phyloP scores from a whole-genome alignment of 768 basidiomycete species.

The Obba rivulosa region DNA sequence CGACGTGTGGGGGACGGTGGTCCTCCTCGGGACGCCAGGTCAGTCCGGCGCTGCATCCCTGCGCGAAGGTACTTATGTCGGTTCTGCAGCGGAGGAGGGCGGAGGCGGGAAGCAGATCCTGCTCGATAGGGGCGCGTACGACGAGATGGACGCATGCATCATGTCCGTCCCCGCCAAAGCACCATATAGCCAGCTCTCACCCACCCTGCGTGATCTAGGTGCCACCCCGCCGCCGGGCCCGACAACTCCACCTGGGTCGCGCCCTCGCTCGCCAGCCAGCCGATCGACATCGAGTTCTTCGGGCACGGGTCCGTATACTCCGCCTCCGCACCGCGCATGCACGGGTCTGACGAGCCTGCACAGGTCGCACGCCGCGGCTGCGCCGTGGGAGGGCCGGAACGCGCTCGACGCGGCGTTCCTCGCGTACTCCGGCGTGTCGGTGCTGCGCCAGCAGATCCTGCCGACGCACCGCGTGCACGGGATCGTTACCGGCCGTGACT shows the following conservation, averaged over 20 bases:
- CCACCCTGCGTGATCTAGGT: conserved; percentile 40
- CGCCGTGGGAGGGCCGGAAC: conserved; percentile 85
- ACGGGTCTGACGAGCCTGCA: conserved; percentile 1
- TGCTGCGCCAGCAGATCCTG: conserved; percentile 82
- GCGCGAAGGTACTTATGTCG: too few relatives aligned
- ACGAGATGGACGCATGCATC: conserved; percentile 75
- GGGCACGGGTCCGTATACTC: conserved; percentile 56
- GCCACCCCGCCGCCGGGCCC: conserved; percentile 62
- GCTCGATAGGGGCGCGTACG: conserved; percentile 70
- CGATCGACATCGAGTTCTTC: conserved; percentile 63
- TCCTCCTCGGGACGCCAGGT: conserved; percentile 73
- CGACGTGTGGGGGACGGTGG: conserved; percentile 58
- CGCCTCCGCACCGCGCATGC: not conserved
- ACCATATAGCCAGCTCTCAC: not conserved
- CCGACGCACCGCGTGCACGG: conserved; percentile 80
- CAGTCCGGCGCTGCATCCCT: conserved; percentile 4
- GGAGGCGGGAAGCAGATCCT: conserved; percentile 76
- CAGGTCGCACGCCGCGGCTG: conserved; percentile 75
- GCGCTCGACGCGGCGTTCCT: conserved; percentile 86
- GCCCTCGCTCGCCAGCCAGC: conserved; percentile 58
- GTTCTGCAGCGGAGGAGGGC: conserved; percentile 60
- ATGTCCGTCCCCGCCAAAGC: conserved; percentile 39
- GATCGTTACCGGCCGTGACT: conserved; percentile 62
- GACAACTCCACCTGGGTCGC: conserved; percentile 45
- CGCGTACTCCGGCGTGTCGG: conserved; percentile 74